phyloP scores from a whole-genome alignment of 2,329 filamentous ascomycete genomes.

The Fusarium sulawesiense region DNA sequence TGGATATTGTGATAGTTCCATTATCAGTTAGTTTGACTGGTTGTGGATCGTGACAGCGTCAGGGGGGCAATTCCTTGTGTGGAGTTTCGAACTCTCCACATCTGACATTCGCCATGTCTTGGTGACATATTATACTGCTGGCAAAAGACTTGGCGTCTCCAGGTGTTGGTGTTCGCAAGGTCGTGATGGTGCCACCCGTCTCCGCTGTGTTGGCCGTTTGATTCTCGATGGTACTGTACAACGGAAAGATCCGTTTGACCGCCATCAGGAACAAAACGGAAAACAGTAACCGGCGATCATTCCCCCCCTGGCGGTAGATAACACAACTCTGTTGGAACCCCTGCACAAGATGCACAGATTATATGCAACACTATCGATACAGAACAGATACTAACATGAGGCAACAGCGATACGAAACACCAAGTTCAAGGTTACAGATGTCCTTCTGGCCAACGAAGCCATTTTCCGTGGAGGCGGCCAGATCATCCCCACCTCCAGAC shows the following conservation, averaged over 20 bases:
- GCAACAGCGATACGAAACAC: conserved; percentile 88
- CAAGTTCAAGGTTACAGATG: conserved; percentile 96
- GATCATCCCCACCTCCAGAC: conserved; percentile 93
- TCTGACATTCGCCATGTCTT: conserved; percentile 35
- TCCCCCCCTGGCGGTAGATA: conserved; percentile 37
- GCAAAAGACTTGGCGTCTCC: conserved; percentile 30
- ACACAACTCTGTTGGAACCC: conserved; percentile 10
- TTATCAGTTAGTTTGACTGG: conserved; percentile 23
- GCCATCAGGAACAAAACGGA: conserved; percentile 21
- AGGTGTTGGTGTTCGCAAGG: conserved; percentile 24
- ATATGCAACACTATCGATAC: conserved; percentile 5
- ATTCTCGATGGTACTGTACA: conserved; percentile 8
- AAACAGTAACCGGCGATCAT: conserved; percentile 33
- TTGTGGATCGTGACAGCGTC: conserved; percentile 33
- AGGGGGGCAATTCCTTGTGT: conserved; percentile 41
- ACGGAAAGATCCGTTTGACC: conserved; percentile 37
- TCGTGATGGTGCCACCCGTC: conserved; percentile 37
- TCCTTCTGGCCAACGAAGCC: conserved; percentile 85
- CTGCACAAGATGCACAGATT: conserved; percentile 9
- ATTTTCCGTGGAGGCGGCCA: conserved; percentile 97
- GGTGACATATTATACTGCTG: conserved; percentile 25
- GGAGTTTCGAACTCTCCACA: conserved; percentile 35
- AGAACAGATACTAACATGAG: conserved; percentile 44
- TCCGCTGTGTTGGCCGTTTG: conserved; percentile 27
- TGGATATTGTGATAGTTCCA: conserved; percentile 21